Percentiles rank a stretch among this genome's conserved stretches.
Evolutionary conservation across 768 basidiomycete species (phyloP).

Genomic region (Astraeus odoratus): DNA sequence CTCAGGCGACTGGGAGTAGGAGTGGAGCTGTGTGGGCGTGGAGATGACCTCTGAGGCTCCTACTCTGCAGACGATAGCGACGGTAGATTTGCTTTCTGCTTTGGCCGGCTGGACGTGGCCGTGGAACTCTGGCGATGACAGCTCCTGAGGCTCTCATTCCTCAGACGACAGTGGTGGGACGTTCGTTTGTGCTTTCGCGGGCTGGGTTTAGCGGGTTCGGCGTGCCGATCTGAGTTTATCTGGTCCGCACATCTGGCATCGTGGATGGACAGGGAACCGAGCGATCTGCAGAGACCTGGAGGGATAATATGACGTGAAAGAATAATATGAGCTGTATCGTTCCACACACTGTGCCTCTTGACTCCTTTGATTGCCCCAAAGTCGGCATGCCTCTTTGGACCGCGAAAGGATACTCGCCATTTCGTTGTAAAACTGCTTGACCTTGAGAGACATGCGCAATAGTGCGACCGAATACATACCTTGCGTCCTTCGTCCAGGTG

Average conservation of each 20-base stretch:
- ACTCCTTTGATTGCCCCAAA: slow-evolving; percentile 66
- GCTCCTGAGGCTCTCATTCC: slow-evolving; percentile 45
- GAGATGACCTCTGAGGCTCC: slow-evolving; percentile 38
- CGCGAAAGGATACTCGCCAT: slow-evolving; percentile 63
- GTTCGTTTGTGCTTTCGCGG: slow-evolving; percentile 18
- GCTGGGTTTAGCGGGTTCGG: not conserved
- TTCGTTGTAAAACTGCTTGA: slow-evolving; percentile 82
- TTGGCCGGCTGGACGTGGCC: not conserved
- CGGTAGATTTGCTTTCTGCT: slow-evolving; percentile 33
- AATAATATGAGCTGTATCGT: no score
- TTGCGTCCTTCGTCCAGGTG: slow-evolving; percentile 81
- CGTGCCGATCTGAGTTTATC: not conserved
- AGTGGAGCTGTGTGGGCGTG: no score
- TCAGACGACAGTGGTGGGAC: slow-evolving; percentile 36
- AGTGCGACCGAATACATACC: slow-evolving; percentile 31
- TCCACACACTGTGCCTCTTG: slow-evolving; percentile 65
- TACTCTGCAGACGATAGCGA: slow-evolving; percentile 40
- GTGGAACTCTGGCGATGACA: slow-evolving; percentile 10
- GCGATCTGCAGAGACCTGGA: slow-evolving; percentile 16
- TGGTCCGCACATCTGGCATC: slow-evolving; percentile 13
- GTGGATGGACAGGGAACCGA: slow-evolving; percentile 27
- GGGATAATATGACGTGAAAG: not conserved
- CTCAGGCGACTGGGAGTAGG: slow-evolving; percentile 12
- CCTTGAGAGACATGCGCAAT: not conserved
- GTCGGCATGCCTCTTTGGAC: slow-evolving; percentile 70